These are phyloP conservation scores for Catharanthus roseus DNA, from an alignment of 257 asterid genomes.

Conservation along the genomic window DNA sequence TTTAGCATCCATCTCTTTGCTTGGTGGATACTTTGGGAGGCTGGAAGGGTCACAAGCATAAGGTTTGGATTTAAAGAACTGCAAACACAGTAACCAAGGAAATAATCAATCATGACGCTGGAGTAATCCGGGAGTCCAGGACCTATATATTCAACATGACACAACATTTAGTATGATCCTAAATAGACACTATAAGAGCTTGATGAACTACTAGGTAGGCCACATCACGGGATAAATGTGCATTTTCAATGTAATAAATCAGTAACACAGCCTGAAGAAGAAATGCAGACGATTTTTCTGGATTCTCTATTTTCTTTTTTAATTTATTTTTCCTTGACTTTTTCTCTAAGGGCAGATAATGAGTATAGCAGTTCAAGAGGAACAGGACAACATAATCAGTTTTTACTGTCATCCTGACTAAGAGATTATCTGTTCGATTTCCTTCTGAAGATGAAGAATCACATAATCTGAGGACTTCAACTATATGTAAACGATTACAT, in stretches of 20 bases:
- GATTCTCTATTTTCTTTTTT: background rate
- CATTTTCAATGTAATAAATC: background rate
- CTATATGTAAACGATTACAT: background rate
- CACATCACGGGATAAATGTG: background rate
- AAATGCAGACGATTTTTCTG: background rate
- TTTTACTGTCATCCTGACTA: background rate
- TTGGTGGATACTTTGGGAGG: slow-evolving; percentile 91
- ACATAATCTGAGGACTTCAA: background rate
- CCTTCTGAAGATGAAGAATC: background rate
- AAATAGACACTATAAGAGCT: background rate
- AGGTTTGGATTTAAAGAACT: slow-evolving; percentile 72
- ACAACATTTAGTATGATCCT: background rate
- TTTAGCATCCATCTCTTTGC: slow-evolving; percentile 93
- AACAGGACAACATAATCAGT: too few species aligned
- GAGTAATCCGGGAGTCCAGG: background rate
- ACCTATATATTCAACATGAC: background rate
- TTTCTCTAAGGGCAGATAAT: background rate
- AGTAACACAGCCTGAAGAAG: background rate
- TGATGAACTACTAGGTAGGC: background rate
- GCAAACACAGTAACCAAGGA: slow-evolving; percentile 25
- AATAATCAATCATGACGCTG: slow-evolving; percentile 2
- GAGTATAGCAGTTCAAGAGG: too few species aligned
- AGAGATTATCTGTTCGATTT: background rate
- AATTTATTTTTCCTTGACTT: background rate
- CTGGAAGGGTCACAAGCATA: slow-evolving; percentile 79